Evolutionary conservation across 2,329 filamentous ascomycete species (phyloP).

Genomic region (Diplodia corticola): DNA sequence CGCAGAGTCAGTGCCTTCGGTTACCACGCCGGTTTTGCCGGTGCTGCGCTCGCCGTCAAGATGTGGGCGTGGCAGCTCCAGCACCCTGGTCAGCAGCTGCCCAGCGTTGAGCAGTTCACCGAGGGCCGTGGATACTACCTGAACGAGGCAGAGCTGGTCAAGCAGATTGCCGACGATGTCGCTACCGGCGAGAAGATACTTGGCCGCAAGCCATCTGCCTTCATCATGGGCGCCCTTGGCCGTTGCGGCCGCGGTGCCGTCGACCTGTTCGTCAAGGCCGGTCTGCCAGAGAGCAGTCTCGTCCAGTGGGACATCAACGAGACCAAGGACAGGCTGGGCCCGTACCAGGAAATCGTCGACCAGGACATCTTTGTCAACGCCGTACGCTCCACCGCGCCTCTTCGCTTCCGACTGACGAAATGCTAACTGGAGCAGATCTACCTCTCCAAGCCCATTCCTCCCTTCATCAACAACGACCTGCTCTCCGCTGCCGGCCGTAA

Average conservation of each 20-base stretch:
- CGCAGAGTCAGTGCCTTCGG: conserved; percentile 72
- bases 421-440: conserved; percentile 62
- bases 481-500: conserved; percentile 69
- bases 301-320: conserved; percentile 77
- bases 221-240: conserved; percentile 78
- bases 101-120: conserved; percentile 59
- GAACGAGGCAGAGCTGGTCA: conserved; percentile 72
- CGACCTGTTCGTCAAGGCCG: conserved; percentile 73
- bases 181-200: conserved; percentile 65
- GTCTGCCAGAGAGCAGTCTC: conserved; percentile 69
- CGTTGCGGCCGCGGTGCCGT: conserved; percentile 84
- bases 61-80: conserved; percentile 81
- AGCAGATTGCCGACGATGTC: conserved; percentile 71
- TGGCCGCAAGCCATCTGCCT: conserved; percentile 68
- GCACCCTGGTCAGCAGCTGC: conserved; percentile 67
- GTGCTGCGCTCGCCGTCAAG: conserved; percentile 55
- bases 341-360: conserved; percentile 76
- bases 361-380: conserved; percentile 50
- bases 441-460: conserved; percentile 73
- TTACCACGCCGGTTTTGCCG: conserved; percentile 49
- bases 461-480: conserved; percentile 73
- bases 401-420: neutral
- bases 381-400: conserved; percentile 26
- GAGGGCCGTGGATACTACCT: conserved; percentile 60
- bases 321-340: conserved; percentile 65